These are phyloP conservation scores for Tremellales sp. DNA, from an alignment of 1,284 basidiomycete genomes.

Conservation along the genomic window DNA sequence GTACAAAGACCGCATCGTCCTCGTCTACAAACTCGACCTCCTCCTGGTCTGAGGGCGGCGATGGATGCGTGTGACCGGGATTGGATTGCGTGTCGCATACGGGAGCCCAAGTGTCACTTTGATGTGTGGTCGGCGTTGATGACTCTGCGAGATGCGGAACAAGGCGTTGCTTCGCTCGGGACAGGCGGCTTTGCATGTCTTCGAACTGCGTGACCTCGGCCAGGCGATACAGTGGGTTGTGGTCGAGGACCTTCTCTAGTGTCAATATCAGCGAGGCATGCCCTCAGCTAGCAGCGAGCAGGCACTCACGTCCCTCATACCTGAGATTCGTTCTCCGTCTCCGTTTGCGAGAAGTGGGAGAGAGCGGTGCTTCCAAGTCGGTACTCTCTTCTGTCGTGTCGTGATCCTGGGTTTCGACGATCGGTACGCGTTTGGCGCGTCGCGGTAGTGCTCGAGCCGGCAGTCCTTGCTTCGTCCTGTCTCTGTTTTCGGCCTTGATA, in stretches of 20 bases:
- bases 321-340: slow-evolving; percentile 10
- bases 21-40: slow-evolving; percentile 16
- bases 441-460: slow-evolving; percentile 14
- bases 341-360: slow-evolving; percentile 1
- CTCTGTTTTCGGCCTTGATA: slow-evolving; percentile 22
- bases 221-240: slow-evolving; percentile 27
- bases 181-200: not conserved
- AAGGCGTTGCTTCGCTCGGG: no score
- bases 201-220: slow-evolving; percentile 18
- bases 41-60: slow-evolving; percentile 24
- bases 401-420: no score
- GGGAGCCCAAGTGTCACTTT: no score
- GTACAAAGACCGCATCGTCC: slow-evolving; percentile 10
- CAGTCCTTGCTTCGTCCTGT: slow-evolving; percentile 18
- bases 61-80: no score
- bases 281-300: no score
- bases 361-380: not conserved
- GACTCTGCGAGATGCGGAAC: no score
- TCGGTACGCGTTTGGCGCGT: no score
- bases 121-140: no score
- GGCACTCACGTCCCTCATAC: slow-evolving; percentile 36
- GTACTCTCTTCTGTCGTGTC: slow-evolving; percentile 1
- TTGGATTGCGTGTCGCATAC: no score
- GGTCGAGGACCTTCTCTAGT: slow-evolving; percentile 23
- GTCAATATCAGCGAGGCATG: no score